Evolutionary conservation across 176 grass and related monocot genomes (phyloP).

Genomic region (Puccinellia tenuiflora): DNA sequence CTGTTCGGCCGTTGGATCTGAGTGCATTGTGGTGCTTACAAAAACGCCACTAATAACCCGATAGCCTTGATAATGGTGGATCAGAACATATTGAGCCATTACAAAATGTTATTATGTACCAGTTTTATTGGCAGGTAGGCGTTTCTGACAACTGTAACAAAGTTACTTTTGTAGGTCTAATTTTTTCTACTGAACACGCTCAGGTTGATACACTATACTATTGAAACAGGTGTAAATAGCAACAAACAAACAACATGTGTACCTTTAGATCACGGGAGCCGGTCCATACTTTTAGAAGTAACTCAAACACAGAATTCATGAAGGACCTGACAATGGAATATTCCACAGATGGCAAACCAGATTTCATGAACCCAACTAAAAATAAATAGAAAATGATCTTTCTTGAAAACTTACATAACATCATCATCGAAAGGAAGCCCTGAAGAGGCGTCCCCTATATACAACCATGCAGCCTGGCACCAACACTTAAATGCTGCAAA

Average conservation of each 20-base stretch:
- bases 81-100: background rate
- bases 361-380: constrained; percentile 19
- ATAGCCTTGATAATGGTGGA: background rate
- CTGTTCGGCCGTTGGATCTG: background rate
- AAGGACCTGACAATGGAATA: constrained; percentile 66
- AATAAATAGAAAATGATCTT: background rate
- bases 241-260: constrained; percentile 8
- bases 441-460: constrained; percentile 65
- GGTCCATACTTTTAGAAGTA: constrained; percentile 87
- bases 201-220: constrained; percentile 12
- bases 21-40: background rate
- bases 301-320: constrained; percentile 98
- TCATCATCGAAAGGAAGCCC: constrained; percentile 71
- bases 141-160: background rate
- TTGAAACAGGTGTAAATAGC: background rate
- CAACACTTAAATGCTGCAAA: constrained; percentile 93
- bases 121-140: constrained; percentile 5
- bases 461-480: constrained; percentile 94
- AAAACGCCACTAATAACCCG: background rate
- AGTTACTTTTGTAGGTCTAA: background rate
- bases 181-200: background rate
- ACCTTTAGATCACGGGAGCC: constrained; percentile 88
- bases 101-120: background rate
- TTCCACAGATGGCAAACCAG: constrained; percentile 9
- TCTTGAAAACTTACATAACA: constrained; percentile 76